Evolutionary conservation across 345 rosid species (phyloP), one percentile per base, ranked within the genome.

Genomic region (Salix caprea): DNA sequence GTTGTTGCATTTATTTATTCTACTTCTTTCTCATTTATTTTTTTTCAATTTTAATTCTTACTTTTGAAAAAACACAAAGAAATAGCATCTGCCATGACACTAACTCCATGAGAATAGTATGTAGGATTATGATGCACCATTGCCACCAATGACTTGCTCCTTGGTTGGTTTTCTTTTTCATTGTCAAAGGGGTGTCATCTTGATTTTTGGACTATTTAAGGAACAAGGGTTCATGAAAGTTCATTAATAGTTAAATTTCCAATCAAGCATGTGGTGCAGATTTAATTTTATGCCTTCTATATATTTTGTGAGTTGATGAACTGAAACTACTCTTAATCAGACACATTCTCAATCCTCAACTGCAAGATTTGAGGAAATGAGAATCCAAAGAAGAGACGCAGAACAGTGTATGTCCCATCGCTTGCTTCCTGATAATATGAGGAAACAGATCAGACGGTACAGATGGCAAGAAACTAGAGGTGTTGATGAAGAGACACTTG

Each of bases 351-450:
- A 72, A 76, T 79, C 82, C 48, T 77, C 81, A 12, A 85, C 83
- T 6, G 77, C 75, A 26, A 88, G 96, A 79, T 79, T 90, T 82
- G 98, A 94, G 81, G 91, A 92, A 81, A 94, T 94, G 96, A 90
- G 93, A 82, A 88, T 92, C 60, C 92, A 92, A 83, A 87, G 98
- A 76, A 84, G 89, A 76, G 98, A 94, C 16, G 90, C 93, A 0
- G 97, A 94, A 58, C 94, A 91, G 79, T 94, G 98, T 96, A 94
- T 94, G 98, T 74, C 91, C 68, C 93, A 88, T 65, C 90, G 93
- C 3, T 68, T 90, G 72, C 90, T 94, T 23, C 98, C 98, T 11
- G 87, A 87, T 23, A 85, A 70, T 62, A 78, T 94, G 70, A 86
- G 92, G 80, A 82, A 84, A 78, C 85, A 93, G 44, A 90, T 92